Evolutionary conservation across 2,329 filamentous ascomycete genomes (phyloP).

Genomic region (Teratosphaeria nubilosa): DNA sequence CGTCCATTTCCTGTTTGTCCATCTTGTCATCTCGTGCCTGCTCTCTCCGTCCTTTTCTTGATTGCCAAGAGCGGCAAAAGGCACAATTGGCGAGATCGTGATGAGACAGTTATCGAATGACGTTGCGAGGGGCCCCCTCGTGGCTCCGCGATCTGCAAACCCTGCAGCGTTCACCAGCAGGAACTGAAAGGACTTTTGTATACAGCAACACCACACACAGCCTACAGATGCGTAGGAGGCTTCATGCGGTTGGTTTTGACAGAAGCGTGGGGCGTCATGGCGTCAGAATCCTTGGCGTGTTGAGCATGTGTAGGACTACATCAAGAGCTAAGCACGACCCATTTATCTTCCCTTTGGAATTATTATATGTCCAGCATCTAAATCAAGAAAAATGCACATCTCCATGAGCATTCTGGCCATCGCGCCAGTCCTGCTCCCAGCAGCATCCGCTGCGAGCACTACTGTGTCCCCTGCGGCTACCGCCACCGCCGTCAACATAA

Average conservation of each 20-base stretch:
- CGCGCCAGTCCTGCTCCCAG: background rate
- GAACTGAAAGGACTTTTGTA: background rate
- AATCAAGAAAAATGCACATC: background rate
- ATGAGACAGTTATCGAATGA: background rate
- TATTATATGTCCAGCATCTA: background rate
- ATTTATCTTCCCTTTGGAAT: background rate
- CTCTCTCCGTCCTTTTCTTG: background rate
- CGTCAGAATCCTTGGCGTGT: background rate
- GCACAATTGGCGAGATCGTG: background rate
- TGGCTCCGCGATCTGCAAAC: background rate
- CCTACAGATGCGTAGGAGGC: background rate
- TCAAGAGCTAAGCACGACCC: background rate
- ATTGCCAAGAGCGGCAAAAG: background rate
- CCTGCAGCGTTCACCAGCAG: background rate
- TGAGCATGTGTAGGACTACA: background rate
- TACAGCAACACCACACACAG: background rate
- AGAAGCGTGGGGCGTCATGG: background rate
- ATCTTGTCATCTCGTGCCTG: background rate
- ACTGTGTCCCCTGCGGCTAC: background rate
- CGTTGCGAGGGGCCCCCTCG: background rate
- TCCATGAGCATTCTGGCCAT: background rate
- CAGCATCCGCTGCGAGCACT: background rate
- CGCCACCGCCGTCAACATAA: slow-evolving; percentile 34
- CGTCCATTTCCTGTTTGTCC: background rate
- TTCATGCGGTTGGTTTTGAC: background rate